Conservation (phyloP, 768 basidiomycete species). For the Pleurotus tuoliensis region DNA sequence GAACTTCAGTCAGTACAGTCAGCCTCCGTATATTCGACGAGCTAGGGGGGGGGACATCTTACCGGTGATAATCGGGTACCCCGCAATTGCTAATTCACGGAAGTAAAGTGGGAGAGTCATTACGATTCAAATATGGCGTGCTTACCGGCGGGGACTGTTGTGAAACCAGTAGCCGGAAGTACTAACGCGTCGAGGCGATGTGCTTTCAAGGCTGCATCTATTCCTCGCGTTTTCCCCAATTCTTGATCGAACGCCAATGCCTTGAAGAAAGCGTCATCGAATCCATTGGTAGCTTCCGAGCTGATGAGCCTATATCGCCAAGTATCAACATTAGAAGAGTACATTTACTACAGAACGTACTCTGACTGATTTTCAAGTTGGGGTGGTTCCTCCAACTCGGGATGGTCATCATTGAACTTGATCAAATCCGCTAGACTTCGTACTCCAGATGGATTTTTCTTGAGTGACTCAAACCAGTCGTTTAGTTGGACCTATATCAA, state of each 20-base stretch:
- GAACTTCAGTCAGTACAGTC: slow-evolving; percentile 48
- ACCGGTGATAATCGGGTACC: slow-evolving; percentile 46
- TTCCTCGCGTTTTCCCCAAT: slow-evolving; percentile 47
- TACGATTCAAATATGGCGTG: no score
- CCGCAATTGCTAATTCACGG: slow-evolving; percentile 45
- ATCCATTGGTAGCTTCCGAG: slow-evolving; percentile 35
- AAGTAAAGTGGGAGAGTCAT: slow-evolving; percentile 10
- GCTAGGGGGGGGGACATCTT: slow-evolving; percentile 1
- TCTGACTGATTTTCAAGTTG: slow-evolving; percentile 34
- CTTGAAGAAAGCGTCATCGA: slow-evolving; percentile 39
- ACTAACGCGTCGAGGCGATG: slow-evolving; percentile 50
- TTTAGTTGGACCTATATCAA: neutral
- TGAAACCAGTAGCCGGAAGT: slow-evolving; percentile 39
- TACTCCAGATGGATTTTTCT: slow-evolving; percentile 54
- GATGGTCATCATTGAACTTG: slow-evolving; percentile 49
- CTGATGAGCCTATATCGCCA: slow-evolving; percentile 27
- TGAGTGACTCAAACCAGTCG: slow-evolving; percentile 19
- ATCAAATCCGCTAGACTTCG: slow-evolving; percentile 55
- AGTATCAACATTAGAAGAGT: slow-evolving; percentile 22
- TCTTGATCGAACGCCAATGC: slow-evolving; percentile 42
- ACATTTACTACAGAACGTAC: slow-evolving; percentile 27
- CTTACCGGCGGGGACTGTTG: slow-evolving; percentile 35
- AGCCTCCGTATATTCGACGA: slow-evolving; percentile 22
- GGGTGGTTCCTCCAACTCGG: slow-evolving; percentile 42
- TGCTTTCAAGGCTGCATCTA: slow-evolving; percentile 46